Evolutionary conservation across 441 rosid genomes (phyloP), one percentile per base, ranked within the genome.

Genomic region (Biscutella laevigata): DNA sequence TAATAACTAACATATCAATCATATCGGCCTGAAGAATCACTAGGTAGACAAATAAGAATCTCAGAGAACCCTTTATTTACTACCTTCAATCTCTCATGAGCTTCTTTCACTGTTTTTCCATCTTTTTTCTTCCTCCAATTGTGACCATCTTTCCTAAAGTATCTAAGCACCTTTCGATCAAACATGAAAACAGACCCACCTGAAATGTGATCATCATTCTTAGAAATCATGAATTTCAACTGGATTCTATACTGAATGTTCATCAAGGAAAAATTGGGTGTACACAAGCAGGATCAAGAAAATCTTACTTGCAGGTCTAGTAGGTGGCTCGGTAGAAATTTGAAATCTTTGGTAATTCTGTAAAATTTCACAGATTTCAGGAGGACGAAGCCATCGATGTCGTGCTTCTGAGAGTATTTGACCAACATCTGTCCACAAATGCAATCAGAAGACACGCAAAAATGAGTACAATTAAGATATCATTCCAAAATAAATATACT

Each of bases 21-120:
- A 7, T 30, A 39, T 24, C 0, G 3, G 20, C 14, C 36, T 2
- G 28, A 45, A 36, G 11, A 6, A 33, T 25, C 57, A 32, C n/a
- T n/a, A n/a, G n/a, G n/a, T n/a, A n/a, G n/a, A n/a, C n/a, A n/a
- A n/a, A n/a, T n/a, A n/a, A n/a, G n/a, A n/a, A n/a, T n/a, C n/a
- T 27, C 11, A 28, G 8, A 54, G 2, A 55, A 12, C 7, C 6
- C 10, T 47, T 12, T 10, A 43, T 40, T 2, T 40, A 71, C 70
- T 66, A 86, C 97, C 92, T 92, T 92, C 42, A 94, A 79, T 82
- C 81, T 88, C 78, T 94, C 97, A 39, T 94, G 97, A 67, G 97
- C 96, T 81, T 94, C 97, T 76, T 81, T 94, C 25, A 88, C 84
- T 0, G 95, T 88, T 67, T 86, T 94, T 50, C 97, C 97, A 72